Conservation (phyloP, 768 basidiomycete genomes). For the Tylopilus vinaceipallidus region DNA sequence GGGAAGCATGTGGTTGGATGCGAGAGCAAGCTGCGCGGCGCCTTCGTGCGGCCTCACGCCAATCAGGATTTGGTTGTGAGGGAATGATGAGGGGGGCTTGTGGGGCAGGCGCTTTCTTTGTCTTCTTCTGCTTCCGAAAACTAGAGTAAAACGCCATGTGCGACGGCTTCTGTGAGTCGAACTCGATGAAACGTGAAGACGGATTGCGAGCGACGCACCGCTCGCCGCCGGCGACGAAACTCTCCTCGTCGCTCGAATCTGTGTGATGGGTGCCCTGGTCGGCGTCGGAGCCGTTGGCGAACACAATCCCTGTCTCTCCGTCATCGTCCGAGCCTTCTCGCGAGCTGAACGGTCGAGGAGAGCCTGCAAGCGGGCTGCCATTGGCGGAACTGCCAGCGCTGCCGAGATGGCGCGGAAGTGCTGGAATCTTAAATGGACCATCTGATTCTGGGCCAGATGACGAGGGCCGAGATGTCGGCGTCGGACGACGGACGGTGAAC, state of each 20-base stretch:
- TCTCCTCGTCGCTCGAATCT: slow-evolving; percentile 62
- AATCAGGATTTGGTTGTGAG: slow-evolving; percentile 83
- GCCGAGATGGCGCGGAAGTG: slow-evolving; percentile 57
- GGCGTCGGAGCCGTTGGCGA: slow-evolving; percentile 20
- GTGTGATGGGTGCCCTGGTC: slow-evolving; percentile 25
- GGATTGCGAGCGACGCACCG: slow-evolving; percentile 64
- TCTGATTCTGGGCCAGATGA: slow-evolving; percentile 69
- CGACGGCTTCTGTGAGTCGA: slow-evolving; percentile 71
- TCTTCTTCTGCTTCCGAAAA: slow-evolving; percentile 42
- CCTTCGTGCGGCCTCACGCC: slow-evolving; percentile 77
- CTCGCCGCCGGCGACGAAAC: slow-evolving; percentile 72
- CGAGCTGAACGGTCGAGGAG: slow-evolving; percentile 38
- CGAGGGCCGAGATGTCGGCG: slow-evolving; percentile 58
- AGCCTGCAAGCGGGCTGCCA: slow-evolving; percentile 57
- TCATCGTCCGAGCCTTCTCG: slow-evolving; percentile 30
- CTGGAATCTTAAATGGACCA: slow-evolving; percentile 53
- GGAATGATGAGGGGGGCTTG: slow-evolving; percentile 81
- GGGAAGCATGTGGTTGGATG: slow-evolving; percentile 7
- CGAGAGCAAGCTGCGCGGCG: slow-evolving; percentile 35
- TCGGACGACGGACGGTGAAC: slow-evolving; percentile 82
- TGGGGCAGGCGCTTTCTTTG: slow-evolving; percentile 36
- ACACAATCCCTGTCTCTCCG: slow-evolving; percentile 24
- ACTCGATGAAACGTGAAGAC: slow-evolving; percentile 35
- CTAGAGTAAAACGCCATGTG: slow-evolving; percentile 28
- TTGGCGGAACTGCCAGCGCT: slow-evolving; percentile 40